Evolutionary conservation across 805 yeast genomes (phyloP).

Genomic region (Ogataea henricii): DNA sequence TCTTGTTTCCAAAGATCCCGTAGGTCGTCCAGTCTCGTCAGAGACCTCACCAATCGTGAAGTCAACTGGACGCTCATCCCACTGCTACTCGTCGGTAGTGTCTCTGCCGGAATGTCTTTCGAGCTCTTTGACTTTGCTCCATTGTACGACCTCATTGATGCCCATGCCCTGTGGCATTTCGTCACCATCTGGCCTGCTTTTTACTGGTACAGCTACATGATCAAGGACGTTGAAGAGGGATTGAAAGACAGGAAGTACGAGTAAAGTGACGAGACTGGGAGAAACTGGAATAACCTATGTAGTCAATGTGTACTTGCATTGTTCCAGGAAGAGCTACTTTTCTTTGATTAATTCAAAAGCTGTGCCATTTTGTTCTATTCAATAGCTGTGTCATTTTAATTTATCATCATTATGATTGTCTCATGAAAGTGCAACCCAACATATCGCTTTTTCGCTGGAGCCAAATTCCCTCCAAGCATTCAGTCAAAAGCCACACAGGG

Average conservation of each 20-base stretch:
- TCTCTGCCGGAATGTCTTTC: conserved; percentile 78
- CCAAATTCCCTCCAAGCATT: too few relatives aligned
- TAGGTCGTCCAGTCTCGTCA: conserved; percentile 16
- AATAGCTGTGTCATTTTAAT: too few relatives aligned
- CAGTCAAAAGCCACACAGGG: too few relatives aligned
- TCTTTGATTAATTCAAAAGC: too few relatives aligned
- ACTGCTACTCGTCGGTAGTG: conserved; percentile 48
- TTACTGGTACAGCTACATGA: conserved; percentile 67
- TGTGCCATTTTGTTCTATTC: too few relatives aligned
- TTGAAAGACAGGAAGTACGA: conserved; percentile 33
- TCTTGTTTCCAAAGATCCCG: conserved; percentile 30
- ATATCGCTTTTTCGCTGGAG: too few relatives aligned
- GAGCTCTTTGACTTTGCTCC: conserved; percentile 91
- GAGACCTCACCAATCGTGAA: conserved; percentile 30
- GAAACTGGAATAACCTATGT: neutral
- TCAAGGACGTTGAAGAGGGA: conserved; percentile 43
- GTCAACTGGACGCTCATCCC: conserved; percentile 54
- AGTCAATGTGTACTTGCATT: neutral
- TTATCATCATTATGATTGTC: too few relatives aligned
- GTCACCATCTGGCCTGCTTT: conserved; percentile 82
- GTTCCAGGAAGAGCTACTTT: too few relatives aligned
- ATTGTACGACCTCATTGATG: conserved; percentile 69
- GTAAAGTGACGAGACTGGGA: conserved; percentile 6
- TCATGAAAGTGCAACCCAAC: too few relatives aligned
- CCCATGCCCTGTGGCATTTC: conserved; percentile 93